Evolutionary conservation across 2,329 filamentous ascomycete species (phyloP), one percentile per base, ranked within the genome.

Genomic region (Trichoderma brevicompactum): DNA sequence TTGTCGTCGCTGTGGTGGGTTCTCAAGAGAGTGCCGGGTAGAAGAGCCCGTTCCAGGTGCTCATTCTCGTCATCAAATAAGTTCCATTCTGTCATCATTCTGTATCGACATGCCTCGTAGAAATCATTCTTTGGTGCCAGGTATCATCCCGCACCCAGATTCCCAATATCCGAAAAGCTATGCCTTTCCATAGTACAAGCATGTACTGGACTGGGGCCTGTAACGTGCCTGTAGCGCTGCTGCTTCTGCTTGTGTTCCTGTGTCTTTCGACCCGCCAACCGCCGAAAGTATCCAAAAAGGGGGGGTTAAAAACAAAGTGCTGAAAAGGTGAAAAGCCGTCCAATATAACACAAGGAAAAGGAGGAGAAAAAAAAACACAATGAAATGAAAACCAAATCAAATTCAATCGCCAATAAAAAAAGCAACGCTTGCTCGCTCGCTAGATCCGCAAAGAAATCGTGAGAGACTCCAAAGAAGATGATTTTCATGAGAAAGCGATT

Each of bases 391-490:
- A 46, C 36, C 38, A 69, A 65, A 66, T 46, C 67, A 67, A 70
- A 71, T 68, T 63, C 55, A 71, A 73, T 71, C 61, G 64, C 71
- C 66, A 70, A 65, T 73, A 75, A 75, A 70, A 70, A 72, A 71
- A 72, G 74, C 72, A 72, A 73, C 70, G 69, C 72, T 70, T 71
- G 74, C 74, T 75, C 73, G 74, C 75, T 77, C 73, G 75, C 73
- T 77, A 74, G 70, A 74, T 74, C 74, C 72, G 70, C 70, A 73
- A 70, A 69, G 70, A 73, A 74, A 73, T 72, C 68, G 71, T 69
- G 70, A 68, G 69, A 69, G 69, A 70, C 71, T 68, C 71, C 71
- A 72, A 73, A 69, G 64, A 69, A 72, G 69, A 72, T 70, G 73
- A 12, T 58, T 73, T 70, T 70, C 71, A 70, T 70, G 69, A 69